Evolutionary conservation across 2,329 filamentous ascomycete species (phyloP), one percentile per base, ranked within the genome.

Genomic region (Cladophialophora carrionii): DNA sequence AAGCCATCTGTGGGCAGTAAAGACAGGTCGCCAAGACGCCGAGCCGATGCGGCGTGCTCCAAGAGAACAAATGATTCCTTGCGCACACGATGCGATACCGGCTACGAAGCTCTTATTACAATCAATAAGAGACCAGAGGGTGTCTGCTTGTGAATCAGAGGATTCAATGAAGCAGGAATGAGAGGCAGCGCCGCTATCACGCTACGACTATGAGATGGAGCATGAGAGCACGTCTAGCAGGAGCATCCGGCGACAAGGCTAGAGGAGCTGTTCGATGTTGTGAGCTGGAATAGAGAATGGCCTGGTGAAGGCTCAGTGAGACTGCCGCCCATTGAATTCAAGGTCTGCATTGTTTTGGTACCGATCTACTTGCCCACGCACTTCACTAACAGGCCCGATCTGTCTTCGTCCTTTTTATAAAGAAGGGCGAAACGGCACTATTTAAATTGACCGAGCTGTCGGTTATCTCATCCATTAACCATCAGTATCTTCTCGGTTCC

Each of bases 401-500:
- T 24, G 48, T 51, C 48, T 20, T 51, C 22, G 9, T 51, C 48
- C 10, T 29, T 20, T 26, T 20, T 26, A 51, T 26, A 51, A 51
- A 51, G 24, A n/a, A 12, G 2, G 14, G n/a, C 14, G 37, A 51
- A 22, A 51, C 24, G 2, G 20, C 22, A 29, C 48, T 10, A 3
- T 12, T 51, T 12, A 26, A 26, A 51, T 17, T 14, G 48, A 51
- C 48, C 14, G 48, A 26, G 12, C 14, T 20, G 17, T 31, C 52
- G 20, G n/a, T 29, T 9, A 54, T 54, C n/a, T 34, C 26, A 20
- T 34, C n/a, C 52, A 9, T 34, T 20, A 54, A 32, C 52, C 24
- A 17, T 54, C 26, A 2, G 8, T 49, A 48, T 59, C 41, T 53
- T 56, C 32, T 43, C 64, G 22, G 46, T 4, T 53, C 48, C 20